phyloP scores from a whole-genome alignment of 2,329 filamentous ascomycete species.

The Rhynchosporium agropyri region DNA sequence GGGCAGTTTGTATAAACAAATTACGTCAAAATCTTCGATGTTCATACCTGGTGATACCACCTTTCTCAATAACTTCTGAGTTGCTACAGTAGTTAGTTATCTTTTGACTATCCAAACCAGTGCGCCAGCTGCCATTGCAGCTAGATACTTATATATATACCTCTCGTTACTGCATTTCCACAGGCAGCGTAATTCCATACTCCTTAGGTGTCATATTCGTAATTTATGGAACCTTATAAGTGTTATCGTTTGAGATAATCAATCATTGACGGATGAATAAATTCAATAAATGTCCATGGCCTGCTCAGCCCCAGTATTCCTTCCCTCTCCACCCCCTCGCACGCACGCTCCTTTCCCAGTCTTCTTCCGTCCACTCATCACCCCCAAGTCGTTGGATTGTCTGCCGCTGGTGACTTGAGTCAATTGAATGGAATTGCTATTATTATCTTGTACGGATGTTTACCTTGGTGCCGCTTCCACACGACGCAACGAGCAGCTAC shows the following conservation, averaged over 20 bases:
- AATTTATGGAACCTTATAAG: too few species aligned
- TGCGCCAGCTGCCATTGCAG: too few species aligned
- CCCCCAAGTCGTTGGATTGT: too few species aligned
- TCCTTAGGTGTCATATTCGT: too few species aligned
- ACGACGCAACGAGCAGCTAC: slow-evolving; percentile 6
- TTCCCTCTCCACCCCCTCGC: too few species aligned
- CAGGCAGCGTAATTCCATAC: too few species aligned
- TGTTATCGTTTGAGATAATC: too few species aligned
- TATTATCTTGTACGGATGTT: slow-evolving; percentile 26
- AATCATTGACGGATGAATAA: background rate
- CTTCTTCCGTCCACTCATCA: slow-evolving; percentile 7
- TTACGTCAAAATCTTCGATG: background rate
- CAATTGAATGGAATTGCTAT: slow-evolving; percentile 25
- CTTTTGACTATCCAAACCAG: background rate
- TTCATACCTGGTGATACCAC: too few species aligned
- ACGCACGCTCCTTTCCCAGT: slow-evolving; percentile 23
- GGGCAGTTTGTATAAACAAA: background rate
- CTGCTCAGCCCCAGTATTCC: background rate
- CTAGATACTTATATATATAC: too few species aligned
- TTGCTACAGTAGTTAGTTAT: background rate
- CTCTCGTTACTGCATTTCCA: too few species aligned
- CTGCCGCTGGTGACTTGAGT: slow-evolving; percentile 2
- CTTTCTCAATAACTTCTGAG: background rate
- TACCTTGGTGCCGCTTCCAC: slow-evolving; percentile 15
- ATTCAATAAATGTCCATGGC: slow-evolving; percentile 4